These are phyloP conservation scores for Colletotrichum tropicicola DNA, from an alignment of 2,329 filamentous ascomycete genomes.

Conservation along the genomic window DNA sequence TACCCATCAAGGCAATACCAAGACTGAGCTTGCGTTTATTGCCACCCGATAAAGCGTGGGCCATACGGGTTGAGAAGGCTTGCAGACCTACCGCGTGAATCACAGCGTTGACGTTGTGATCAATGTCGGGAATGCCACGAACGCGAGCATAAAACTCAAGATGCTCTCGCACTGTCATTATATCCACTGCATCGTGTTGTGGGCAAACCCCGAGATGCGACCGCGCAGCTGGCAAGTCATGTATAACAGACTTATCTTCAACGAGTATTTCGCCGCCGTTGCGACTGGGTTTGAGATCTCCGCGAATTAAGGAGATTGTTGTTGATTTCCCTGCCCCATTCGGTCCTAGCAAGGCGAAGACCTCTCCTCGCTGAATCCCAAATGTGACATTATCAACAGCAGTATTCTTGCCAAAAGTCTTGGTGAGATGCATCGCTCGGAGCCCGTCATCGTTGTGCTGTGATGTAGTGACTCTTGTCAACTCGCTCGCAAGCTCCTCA, in stretches of 20 bases:
- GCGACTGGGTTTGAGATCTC: constrained; percentile 79
- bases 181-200: constrained; percentile 87
- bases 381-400: constrained; percentile 93
- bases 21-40: constrained; percentile 94
- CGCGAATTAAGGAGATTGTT: constrained; percentile 87
- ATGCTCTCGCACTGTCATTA: constrained; percentile 90
- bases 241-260: constrained; percentile 79
- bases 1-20: constrained; percentile 91
- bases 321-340: constrained; percentile 94
- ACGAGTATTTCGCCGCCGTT: constrained; percentile 84
- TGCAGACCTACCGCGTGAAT: constrained; percentile 82
- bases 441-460: constrained; percentile 68
- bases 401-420: constrained; percentile 77
- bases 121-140: constrained; percentile 78
- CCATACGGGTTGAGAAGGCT: constrained; percentile 78
- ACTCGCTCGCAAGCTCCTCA: constrained; percentile 72
- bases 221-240: constrained; percentile 76
- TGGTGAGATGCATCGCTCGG: constrained; percentile 82
- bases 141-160: constrained; percentile 88
- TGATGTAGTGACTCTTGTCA: constrained; percentile 67
- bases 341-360: constrained; percentile 88
- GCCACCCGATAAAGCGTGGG: constrained; percentile 82
- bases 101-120: constrained; percentile 81
- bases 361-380: constrained; percentile 79
- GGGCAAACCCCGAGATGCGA: constrained; percentile 89